phyloP scores from a whole-genome alignment of 2,329 filamentous ascomycete genomes.

The Tolypocladium tropicale region DNA sequence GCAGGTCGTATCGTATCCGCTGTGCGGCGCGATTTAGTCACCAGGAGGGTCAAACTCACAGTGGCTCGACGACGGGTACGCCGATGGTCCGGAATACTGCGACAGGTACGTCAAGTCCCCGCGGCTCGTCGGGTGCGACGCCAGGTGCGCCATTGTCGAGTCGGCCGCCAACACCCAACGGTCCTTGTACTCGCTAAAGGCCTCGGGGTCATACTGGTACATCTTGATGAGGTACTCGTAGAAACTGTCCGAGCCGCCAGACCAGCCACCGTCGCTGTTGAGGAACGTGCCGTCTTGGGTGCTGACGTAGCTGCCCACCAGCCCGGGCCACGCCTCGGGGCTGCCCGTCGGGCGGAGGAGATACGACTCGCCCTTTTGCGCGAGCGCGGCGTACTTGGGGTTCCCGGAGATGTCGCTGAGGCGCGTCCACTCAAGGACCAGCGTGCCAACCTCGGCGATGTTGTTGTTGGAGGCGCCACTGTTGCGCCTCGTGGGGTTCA shows the following conservation, averaged over 20 bases:
- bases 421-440: constrained; percentile 77
- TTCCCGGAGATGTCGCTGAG: constrained; percentile 67
- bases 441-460: constrained; percentile 65
- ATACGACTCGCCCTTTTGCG: constrained; percentile 58
- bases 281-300: constrained; percentile 56
- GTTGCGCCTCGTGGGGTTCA: constrained; percentile 39
- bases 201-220: constrained; percentile 64
- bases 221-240: constrained; percentile 92
- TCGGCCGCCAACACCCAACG: constrained; percentile 68
- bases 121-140: constrained; percentile 54
- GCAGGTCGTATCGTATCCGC: constrained; percentile 10
- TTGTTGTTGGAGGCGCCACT: constrained; percentile 51
- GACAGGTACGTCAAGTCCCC: constrained; percentile 66
- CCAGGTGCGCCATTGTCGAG: constrained; percentile 61
- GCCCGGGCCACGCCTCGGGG: constrained; percentile 64
- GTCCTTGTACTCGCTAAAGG: constrained; percentile 57
- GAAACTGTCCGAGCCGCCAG: constrained; percentile 66
- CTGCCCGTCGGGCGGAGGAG: constrained; percentile 50
- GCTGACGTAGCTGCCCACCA: constrained; percentile 59
- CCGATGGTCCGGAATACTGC: constrained; percentile 36
- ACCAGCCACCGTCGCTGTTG: constrained; percentile 63
- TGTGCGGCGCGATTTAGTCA: background rate
- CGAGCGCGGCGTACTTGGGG: constrained; percentile 52
- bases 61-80: constrained; percentile 37
- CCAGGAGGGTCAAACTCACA: constrained; percentile 27